A percentile compares a stretch with the other conserved stretches of the same genome.
Conservation (phyloP, 2,329 filamentous ascomycete species). For the Cytospora mali region DNA sequence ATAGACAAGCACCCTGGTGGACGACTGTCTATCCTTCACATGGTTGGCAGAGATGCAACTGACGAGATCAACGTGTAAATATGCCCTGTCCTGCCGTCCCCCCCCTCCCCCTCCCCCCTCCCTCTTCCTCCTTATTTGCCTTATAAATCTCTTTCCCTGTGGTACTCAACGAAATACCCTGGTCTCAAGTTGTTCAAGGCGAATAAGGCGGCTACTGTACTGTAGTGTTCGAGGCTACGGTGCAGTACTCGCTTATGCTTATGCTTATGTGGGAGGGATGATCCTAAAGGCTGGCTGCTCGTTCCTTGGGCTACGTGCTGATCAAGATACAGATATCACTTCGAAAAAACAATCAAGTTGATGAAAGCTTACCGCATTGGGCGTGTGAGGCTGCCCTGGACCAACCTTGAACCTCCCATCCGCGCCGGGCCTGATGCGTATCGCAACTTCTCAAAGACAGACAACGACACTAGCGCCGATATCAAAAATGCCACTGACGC, state of each 20-base stretch:
- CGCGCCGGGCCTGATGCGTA: constrained; percentile 15
- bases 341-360: constrained; percentile 51
- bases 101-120: constrained; percentile 6
- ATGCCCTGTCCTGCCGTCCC: constrained; percentile 9
- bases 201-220: no score
- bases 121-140: neutral
- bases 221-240: no score
- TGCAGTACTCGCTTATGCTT: no score
- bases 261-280: no score
- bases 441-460: constrained; percentile 7
- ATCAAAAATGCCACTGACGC: constrained; percentile 1
- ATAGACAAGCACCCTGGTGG: constrained; percentile 62
- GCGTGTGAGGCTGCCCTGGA: constrained; percentile 50
- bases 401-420: constrained; percentile 62
- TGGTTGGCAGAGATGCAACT: constrained; percentile 61
- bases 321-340: constrained; percentile 57
- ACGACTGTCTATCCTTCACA: constrained; percentile 60
- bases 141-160: neutral
- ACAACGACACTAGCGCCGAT: neutral
- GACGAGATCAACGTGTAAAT: constrained; percentile 61
- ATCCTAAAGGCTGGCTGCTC: neutral
- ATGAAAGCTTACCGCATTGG: constrained; percentile 66
- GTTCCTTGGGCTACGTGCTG: constrained; percentile 30
- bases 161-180: neutral
- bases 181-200: no score